A percentile compares a stretch with the other conserved stretches of the same genome.
Conservation (phyloP, 139 green algal genomes). For the Picochlorum sp. region DNA sequence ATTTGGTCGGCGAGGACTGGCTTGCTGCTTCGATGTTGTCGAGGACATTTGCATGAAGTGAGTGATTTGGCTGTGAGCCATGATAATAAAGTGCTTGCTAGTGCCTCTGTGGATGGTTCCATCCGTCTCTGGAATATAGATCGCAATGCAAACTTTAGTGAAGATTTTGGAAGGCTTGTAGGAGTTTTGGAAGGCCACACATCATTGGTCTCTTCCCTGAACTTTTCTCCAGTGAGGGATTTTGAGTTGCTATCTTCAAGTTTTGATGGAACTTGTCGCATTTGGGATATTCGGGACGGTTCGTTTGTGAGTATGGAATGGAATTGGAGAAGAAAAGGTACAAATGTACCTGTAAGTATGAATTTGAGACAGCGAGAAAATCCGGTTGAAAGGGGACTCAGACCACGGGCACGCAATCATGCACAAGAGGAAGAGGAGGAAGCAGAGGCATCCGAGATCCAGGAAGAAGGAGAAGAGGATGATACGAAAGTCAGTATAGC, state of each 20-base stretch:
- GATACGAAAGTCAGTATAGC: slow-evolving; percentile 49
- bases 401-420: not conserved
- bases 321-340: not conserved
- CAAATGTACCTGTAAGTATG: not conserved
- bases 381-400: too few species aligned
- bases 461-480: slow-evolving; percentile 1
- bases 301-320: slow-evolving; percentile 27
- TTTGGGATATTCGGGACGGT: slow-evolving; percentile 50
- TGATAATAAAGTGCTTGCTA: slow-evolving; percentile 48
- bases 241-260: slow-evolving; percentile 56
- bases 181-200: slow-evolving; percentile 55
- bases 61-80: slow-evolving; percentile 53
- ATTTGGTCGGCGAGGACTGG: slow-evolving; percentile 58
- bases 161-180: slow-evolving; percentile 40
- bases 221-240: slow-evolving; percentile 50
- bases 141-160: not conserved
- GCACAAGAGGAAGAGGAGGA: not conserved
- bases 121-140: slow-evolving; percentile 53
- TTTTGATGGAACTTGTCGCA: slow-evolving; percentile 59
- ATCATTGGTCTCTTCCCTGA: slow-evolving; percentile 42
- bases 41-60: slow-evolving; percentile 53
- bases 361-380: not conserved
- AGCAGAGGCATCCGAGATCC: not conserved
- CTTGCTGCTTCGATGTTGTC: slow-evolving; percentile 46
- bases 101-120: slow-evolving; percentile 38